A percentile compares a stretch with the other conserved stretches of the same genome.
These are phyloP conservation scores for Vitis hybrid DNA, from an alignment of 177 flowering plant species.

Conservation along the genomic window DNA sequence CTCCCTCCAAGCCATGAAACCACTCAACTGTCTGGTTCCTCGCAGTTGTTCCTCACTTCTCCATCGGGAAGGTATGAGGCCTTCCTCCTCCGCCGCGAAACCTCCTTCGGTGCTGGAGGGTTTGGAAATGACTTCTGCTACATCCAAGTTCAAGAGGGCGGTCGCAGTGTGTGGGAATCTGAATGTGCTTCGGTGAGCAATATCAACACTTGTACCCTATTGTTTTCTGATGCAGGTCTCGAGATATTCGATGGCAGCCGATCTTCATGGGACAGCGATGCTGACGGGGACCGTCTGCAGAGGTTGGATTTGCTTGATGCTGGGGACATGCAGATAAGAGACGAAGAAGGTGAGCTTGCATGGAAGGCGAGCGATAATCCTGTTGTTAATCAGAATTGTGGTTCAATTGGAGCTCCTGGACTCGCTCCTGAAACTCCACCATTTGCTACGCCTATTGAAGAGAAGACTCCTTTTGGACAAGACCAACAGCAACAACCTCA, in stretches of 20 bases:
- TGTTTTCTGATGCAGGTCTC: constrained; percentile 43
- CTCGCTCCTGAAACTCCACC: constrained; percentile 31
- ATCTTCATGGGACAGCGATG: constrained; percentile 39
- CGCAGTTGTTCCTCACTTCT: constrained; percentile 36
- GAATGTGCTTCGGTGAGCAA: constrained; percentile 41
- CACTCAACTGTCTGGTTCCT: constrained; percentile 11
- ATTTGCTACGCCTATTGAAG: constrained; percentile 29
- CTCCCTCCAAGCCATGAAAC: constrained; percentile 22
- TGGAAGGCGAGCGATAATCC: constrained; percentile 46
- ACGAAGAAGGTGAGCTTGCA: constrained; percentile 30
- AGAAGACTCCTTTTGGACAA: constrained; percentile 29
- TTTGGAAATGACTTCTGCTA: constrained; percentile 45
- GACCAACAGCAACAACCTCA: constrained; percentile 7
- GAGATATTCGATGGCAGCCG: constrained; percentile 46
- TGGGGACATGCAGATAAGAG: constrained; percentile 43
- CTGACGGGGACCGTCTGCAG: constrained; percentile 29
- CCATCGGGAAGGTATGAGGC: constrained; percentile 37
- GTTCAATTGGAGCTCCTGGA: constrained; percentile 38
- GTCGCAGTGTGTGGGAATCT: constrained; percentile 41
- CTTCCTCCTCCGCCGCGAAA: constrained; percentile 30
- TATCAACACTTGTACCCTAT: constrained; percentile 32
- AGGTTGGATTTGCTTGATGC: constrained; percentile 35
- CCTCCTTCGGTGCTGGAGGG: constrained; percentile 36
- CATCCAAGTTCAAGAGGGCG: constrained; percentile 35
- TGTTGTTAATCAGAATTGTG: constrained; percentile 33